Conservation (phyloP, 106 monocot species). For the Xerophyta viscosa region DNA sequence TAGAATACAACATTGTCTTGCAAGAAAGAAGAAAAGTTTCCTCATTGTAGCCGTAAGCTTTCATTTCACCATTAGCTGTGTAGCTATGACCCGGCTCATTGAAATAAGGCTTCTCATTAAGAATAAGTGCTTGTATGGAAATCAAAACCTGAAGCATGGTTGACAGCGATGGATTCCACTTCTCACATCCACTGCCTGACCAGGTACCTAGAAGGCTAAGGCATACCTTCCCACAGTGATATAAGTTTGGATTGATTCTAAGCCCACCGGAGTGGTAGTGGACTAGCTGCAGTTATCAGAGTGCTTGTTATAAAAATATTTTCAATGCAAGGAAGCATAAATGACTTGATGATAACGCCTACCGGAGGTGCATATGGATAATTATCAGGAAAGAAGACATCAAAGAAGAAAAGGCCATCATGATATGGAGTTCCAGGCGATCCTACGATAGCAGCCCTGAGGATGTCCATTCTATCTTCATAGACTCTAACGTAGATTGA, state of each 20-base stretch:
- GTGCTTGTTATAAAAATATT: background rate
- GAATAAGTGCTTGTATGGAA: constrained; percentile 51
- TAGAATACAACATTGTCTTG: constrained; percentile 44
- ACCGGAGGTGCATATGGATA: constrained; percentile 76
- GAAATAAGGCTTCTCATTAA: constrained; percentile 54
- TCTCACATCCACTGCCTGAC: constrained; percentile 33
- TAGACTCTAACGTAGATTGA: constrained; percentile 59
- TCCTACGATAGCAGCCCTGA: constrained; percentile 72
- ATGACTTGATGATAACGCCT: constrained; percentile 3
- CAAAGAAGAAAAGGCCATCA: constrained; percentile 85
- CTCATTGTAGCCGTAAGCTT: constrained; percentile 34
- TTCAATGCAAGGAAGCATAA: background rate
- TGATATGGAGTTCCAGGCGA: constrained; percentile 82
- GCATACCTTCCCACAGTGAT: constrained; percentile 39
- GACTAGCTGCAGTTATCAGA: constrained; percentile 32
- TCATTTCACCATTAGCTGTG: constrained; percentile 7
- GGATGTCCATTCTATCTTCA: constrained; percentile 70
- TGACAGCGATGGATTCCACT: constrained; percentile 32
- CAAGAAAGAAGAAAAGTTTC: constrained; percentile 35
- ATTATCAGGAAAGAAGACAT: constrained; percentile 40
- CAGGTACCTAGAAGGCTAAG: constrained; percentile 52
- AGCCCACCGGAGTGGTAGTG: constrained; percentile 45
- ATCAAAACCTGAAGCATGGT: constrained; percentile 56
- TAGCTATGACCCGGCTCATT: constrained; percentile 23
- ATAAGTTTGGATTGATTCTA: constrained; percentile 47